Percentiles rank a stretch among this genome's conserved stretches.
These are phyloP conservation scores for Aspergillus bridgeri DNA, from an alignment of 495 filamentous ascomycete genomes.

Conservation along the genomic window DNA sequence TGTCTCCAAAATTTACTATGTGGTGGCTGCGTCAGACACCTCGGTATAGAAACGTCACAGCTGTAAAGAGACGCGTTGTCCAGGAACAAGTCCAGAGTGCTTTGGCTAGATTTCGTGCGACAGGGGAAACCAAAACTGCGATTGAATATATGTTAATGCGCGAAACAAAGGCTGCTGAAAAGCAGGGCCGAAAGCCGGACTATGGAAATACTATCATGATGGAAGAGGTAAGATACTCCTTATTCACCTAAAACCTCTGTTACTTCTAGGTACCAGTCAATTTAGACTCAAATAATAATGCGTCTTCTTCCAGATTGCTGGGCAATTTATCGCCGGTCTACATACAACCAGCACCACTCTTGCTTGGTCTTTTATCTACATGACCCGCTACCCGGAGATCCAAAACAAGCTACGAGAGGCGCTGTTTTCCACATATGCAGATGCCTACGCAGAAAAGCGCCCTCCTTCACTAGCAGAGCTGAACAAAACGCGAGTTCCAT, in stretches of 20 bases:
- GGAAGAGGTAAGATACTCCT: too few species aligned
- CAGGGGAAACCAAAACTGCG: too few species aligned
- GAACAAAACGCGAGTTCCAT: slow-evolving; percentile 25
- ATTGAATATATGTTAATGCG: neutral
- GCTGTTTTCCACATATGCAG: neutral
- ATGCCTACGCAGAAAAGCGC: neutral
- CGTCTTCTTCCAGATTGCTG: neutral
- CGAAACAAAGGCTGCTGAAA: neutral
- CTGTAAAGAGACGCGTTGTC: too few species aligned
- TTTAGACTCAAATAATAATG: too few species aligned
- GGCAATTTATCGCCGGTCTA: neutral
- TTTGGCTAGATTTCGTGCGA: too few species aligned
- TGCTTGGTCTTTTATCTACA: neutral
- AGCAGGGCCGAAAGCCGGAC: neutral
- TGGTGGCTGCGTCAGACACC: too few species aligned
- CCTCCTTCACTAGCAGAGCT: slow-evolving; percentile 16
- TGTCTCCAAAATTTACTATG: too few species aligned
- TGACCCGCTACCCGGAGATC: neutral
- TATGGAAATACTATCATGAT: neutral
- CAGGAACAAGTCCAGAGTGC: too few species aligned
- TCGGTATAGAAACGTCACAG: too few species aligned
- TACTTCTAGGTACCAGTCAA: too few species aligned
- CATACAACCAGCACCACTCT: neutral
- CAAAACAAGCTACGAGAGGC: neutral
- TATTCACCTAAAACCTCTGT: too few species aligned